phyloP scores from a whole-genome alignment of 1,284 basidiomycete species.

The Irpex sp. region DNA sequence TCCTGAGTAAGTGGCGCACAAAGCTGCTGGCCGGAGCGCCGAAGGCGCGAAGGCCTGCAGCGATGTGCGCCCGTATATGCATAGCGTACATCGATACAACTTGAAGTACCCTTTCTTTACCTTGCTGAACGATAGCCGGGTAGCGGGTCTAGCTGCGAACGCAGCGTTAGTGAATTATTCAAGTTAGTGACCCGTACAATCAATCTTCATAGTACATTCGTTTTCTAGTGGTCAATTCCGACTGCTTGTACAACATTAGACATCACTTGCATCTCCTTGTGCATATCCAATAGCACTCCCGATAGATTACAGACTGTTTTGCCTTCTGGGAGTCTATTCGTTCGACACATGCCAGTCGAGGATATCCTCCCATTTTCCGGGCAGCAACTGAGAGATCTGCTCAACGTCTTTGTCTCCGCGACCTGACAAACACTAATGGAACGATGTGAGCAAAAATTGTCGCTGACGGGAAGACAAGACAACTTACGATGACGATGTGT shows the following conservation, averaged over 20 bases:
- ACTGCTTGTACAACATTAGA: not conserved
- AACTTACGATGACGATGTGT: conserved; percentile 86
- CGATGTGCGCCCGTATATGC: too few relatives aligned
- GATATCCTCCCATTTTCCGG: conserved; percentile 83
- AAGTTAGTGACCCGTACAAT: too few relatives aligned
- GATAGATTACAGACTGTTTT: not conserved
- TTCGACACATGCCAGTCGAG: conserved; percentile 79
- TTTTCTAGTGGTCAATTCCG: not conserved
- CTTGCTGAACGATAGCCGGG: too few relatives aligned
- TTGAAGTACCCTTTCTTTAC: too few relatives aligned
- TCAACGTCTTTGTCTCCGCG: conserved; percentile 95
- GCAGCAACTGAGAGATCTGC: conserved; percentile 81
- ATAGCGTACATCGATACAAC: too few relatives aligned
- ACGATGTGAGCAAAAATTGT: not conserved
- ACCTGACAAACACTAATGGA: conserved; percentile 77
- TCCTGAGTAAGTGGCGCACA: too few relatives aligned
- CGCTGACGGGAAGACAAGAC: conserved; percentile 6
- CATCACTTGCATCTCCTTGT: not conserved
- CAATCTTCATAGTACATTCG: not conserved
- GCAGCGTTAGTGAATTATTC: too few relatives aligned
- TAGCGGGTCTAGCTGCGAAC: too few relatives aligned
- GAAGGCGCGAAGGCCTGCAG: too few relatives aligned
- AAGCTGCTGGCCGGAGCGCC: too few relatives aligned
- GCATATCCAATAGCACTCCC: not conserved
- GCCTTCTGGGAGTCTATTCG: conserved; percentile 8